Evolutionary conservation across 2,329 filamentous ascomycete genomes (phyloP).

Genomic region (Pyricularia sp.): DNA sequence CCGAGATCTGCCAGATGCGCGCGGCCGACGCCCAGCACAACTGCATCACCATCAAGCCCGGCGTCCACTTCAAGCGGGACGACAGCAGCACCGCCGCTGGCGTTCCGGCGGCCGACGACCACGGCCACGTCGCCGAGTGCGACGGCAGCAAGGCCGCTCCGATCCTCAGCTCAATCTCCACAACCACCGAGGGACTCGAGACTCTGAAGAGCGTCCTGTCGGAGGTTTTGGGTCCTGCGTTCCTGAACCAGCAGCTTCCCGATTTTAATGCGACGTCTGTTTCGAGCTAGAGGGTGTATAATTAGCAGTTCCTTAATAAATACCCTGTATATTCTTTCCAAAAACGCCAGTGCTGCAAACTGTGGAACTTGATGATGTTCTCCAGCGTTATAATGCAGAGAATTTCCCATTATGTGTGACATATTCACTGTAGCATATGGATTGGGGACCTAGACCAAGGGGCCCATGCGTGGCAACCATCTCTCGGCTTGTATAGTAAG

Average conservation of each 20-base stretch:
- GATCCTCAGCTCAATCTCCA: background rate
- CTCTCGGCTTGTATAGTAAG: no score
- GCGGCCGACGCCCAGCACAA: conserved; percentile 27
- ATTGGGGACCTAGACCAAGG: no score
- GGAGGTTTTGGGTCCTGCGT: background rate
- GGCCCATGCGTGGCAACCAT: no score
- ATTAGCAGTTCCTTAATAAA: background rate
- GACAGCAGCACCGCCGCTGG: background rate
- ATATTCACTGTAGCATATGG: no score
- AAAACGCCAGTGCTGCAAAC: no score
- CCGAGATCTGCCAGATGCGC: conserved; percentile 25
- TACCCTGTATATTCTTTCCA: no score
- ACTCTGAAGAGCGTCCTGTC: background rate
- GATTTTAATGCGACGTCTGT: background rate
- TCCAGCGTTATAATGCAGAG: no score
- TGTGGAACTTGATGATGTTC: no score
- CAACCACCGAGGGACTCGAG: background rate
- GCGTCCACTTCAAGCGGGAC: conserved; percentile 4
- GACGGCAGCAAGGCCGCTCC: background rate
- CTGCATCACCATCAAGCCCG: conserved; percentile 13
- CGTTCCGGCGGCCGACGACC: background rate
- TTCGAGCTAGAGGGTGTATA: background rate
- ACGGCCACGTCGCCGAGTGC: conserved; percentile 5
- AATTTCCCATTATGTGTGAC: no score
- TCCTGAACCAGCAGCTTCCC: background rate